A percentile compares a stretch with the other conserved stretches of the same genome.
These are phyloP conservation scores for Phylloporus rhodoxanthus DNA, from an alignment of 768 basidiomycete species.

Conservation along the genomic window DNA sequence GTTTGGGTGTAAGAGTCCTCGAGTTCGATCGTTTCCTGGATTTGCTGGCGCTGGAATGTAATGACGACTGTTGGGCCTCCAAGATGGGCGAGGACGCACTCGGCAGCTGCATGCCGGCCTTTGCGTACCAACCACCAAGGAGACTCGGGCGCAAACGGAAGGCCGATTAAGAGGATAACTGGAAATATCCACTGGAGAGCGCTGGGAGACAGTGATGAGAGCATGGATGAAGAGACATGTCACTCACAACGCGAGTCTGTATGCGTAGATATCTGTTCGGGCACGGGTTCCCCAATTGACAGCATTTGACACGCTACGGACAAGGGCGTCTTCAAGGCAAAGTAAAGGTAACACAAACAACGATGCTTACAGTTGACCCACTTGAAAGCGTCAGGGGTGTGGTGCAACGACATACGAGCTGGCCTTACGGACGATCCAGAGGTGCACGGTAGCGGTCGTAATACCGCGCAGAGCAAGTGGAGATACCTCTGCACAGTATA, in stretches of 20 bases:
- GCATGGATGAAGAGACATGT: background rate
- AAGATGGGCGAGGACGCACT: no score
- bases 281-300: constrained; percentile 21
- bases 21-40: constrained; percentile 28
- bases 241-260: constrained; percentile 27
- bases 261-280: constrained; percentile 18
- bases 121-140: constrained; percentile 25
- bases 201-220: background rate
- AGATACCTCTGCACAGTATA: no score
- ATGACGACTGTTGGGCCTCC: no score
- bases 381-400: constrained; percentile 1
- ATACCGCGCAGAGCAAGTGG: no score
- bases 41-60: no score
- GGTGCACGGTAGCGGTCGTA: no score
- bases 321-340: background rate
- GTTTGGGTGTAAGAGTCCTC: constrained; percentile 26
- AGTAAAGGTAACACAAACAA: background rate
- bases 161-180: constrained; percentile 25
- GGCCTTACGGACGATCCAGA: no score
- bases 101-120: constrained; percentile 22
- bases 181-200: constrained; percentile 34
- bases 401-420: background rate
- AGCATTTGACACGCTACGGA: constrained; percentile 19
- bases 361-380: constrained; percentile 20
- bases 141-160: constrained; percentile 28